phyloP scores from a whole-genome alignment of 2,329 filamentous ascomycete genomes.

The Emergomyces africanus region DNA sequence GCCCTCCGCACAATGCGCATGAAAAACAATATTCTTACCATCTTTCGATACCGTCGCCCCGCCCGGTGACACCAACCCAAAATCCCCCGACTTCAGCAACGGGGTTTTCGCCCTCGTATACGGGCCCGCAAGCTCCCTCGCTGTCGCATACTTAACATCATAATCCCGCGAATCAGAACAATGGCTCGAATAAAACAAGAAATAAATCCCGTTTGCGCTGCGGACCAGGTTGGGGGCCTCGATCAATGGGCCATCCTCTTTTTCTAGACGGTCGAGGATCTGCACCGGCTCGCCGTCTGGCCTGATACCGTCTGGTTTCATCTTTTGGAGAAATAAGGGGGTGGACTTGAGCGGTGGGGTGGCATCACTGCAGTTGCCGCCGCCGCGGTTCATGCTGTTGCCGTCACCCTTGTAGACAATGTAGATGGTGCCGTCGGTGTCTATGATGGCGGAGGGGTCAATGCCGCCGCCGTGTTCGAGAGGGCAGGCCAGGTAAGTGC shows the following conservation, averaged over 20 bases:
- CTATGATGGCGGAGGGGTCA: conserved; percentile 47
- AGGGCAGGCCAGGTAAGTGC: conserved; percentile 40
- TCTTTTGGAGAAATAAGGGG: conserved; percentile 27
- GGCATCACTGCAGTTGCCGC: conserved; percentile 33
- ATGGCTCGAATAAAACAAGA: conserved; percentile 49
- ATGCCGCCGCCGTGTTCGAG: conserved; percentile 45
- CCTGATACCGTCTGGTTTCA: conserved; percentile 36
- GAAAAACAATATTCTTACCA: background rate
- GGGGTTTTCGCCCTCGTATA: conserved; percentile 21
- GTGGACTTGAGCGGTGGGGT: conserved; percentile 18
- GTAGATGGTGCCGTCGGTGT: conserved; percentile 41
- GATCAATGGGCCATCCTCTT: conserved; percentile 47
- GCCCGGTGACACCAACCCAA: background rate
- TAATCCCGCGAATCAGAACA: conserved; percentile 44
- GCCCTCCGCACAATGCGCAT: background rate
- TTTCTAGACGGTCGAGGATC: conserved; percentile 45
- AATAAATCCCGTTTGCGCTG: conserved; percentile 32
- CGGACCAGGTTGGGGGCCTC: conserved; percentile 44
- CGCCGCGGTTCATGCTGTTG: conserved; percentile 31
- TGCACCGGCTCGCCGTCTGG: conserved; percentile 38
- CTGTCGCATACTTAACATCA: conserved; percentile 46
- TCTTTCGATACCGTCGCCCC: background rate
- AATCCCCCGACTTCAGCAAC: conserved; percentile 21
- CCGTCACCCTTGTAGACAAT: conserved; percentile 54
- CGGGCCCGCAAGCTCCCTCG: conserved; percentile 23